Base-by-base conservation (phyloP, 371 early-diverging fungal genomes). In the Massospora cicadina region DNA sequence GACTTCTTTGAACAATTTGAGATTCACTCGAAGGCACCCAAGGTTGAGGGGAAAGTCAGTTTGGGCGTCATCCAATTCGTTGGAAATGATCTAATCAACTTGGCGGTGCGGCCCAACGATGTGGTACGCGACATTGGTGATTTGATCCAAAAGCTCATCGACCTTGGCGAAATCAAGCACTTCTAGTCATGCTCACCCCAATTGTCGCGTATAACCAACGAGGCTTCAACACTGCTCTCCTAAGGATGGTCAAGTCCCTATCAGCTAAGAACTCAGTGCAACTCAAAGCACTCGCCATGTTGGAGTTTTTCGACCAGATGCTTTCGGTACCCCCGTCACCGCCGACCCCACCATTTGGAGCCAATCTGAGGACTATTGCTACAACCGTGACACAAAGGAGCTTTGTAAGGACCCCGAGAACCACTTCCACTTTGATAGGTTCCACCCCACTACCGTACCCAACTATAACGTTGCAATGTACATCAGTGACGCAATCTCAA, bases 391-490 rank as follows among this genome's bases (percentile, higher is more conserved):
- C 26, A 3, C 57, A 5, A 25, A 25, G 23, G 28, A n/a, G 25
- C 10, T 21, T 10, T 57, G 57, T 21, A 21, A 10, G 7, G 57
- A 57, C 26, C 57, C 57, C 57, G 57, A 57, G 21, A 27, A 57
- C 28, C 57, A 27, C 25, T 57, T 57, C 57, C 28, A 10, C 25
- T 27, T 25, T 26, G 57, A 57, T 21, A 25, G 10, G 23, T 57
- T 25, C 57, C 57, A 57, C 21, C 28, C 28, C 28, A 25, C 5
- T 10, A 57, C 57, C 23, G 28, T 57, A 2, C 57, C 57, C 57
- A 25, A 57, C 57, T 57, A 57, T 26, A 57, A 57, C 28, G 21
- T 21, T 57, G 57, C 57, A 43, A 43, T 43, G 43, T 43, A 43
- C 43, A 43, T 43, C 17, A 43, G 43, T 17, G 43, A 43, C 17